phyloP scores from a whole-genome alignment of 495 filamentous ascomycete species.

The Penicillium mononematosum region DNA sequence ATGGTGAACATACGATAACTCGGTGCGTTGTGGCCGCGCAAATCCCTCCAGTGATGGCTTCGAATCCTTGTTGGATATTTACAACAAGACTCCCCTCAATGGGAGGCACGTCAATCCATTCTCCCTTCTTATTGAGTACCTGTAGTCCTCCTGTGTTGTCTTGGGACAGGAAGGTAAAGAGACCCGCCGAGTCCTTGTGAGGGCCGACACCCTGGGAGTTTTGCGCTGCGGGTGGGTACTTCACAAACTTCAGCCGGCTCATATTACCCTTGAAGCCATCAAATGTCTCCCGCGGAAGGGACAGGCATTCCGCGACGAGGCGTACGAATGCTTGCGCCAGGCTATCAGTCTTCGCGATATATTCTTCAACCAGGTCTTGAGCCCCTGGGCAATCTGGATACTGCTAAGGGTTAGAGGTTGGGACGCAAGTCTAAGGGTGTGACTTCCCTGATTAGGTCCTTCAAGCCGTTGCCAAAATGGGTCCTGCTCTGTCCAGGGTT shows the following conservation, averaged over 20 bases:
- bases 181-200: slow-evolving; percentile 84
- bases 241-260: slow-evolving; percentile 91
- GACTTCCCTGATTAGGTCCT: slow-evolving; percentile 36
- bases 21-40: slow-evolving; percentile 84
- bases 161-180: slow-evolving; percentile 48
- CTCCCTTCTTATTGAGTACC: slow-evolving; percentile 48
- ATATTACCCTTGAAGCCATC: slow-evolving; percentile 80
- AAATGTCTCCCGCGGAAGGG: slow-evolving; percentile 69
- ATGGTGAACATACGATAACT: slow-evolving; percentile 48
- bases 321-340: slow-evolving; percentile 73
- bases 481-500: slow-evolving; percentile 56
- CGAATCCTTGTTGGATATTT: slow-evolving; percentile 79
- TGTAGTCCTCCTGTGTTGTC: slow-evolving; percentile 57
- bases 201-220: slow-evolving; percentile 77
- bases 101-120: slow-evolving; percentile 51
- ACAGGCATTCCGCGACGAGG: slow-evolving; percentile 81
- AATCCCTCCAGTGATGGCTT: slow-evolving; percentile 85
- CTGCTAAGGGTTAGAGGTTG: slow-evolving; percentile 20
- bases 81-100: slow-evolving; percentile 51
- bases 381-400: slow-evolving; percentile 59
- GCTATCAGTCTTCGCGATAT: slow-evolving; percentile 68
- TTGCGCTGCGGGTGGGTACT: slow-evolving; percentile 71
- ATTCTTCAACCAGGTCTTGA: slow-evolving; percentile 73
- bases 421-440: not conserved
- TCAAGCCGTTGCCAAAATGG: slow-evolving; percentile 66